A percentile compares a stretch with the other conserved stretches of the same genome.
phyloP scores from a whole-genome alignment of 1,284 basidiomycete species.

The Leccinum pachyderme region DNA sequence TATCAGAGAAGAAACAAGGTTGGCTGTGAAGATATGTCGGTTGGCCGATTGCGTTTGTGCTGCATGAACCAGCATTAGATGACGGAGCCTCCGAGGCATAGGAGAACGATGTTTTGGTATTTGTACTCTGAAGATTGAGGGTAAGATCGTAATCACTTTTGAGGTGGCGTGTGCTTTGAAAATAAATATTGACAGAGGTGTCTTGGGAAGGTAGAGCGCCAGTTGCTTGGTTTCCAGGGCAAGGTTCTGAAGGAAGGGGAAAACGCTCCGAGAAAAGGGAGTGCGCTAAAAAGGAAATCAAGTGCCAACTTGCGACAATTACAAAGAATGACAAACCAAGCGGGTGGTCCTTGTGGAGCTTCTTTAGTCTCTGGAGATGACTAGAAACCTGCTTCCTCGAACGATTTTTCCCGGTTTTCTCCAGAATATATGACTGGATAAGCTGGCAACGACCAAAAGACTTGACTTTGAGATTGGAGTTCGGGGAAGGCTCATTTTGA shows the following conservation, averaged over 20 bases:
- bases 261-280: slow-evolving; percentile 28
- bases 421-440: slow-evolving; percentile 37
- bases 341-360: slow-evolving; percentile 31
- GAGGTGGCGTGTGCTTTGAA: slow-evolving; percentile 4
- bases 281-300: slow-evolving; percentile 16
- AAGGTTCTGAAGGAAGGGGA: slow-evolving; percentile 15
- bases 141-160: slow-evolving; percentile 18
- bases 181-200: slow-evolving; percentile 8
- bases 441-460: slow-evolving; percentile 36
- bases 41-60: background rate
- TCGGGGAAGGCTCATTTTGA: slow-evolving; percentile 12
- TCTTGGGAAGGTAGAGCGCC: slow-evolving; percentile 14
- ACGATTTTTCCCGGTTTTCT: slow-evolving; percentile 35
- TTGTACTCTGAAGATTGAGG: slow-evolving; percentile 9
- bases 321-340: slow-evolving; percentile 22
- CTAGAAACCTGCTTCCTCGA: slow-evolving; percentile 35
- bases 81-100: slow-evolving; percentile 7
- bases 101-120: slow-evolving; percentile 3
- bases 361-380: slow-evolving; percentile 33
- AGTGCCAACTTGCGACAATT: background rate
- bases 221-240: slow-evolving; percentile 1
- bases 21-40: slow-evolving; percentile 10
- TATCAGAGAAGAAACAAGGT: slow-evolving; percentile 6
- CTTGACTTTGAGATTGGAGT: slow-evolving; percentile 15
- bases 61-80: background rate